Base-by-base conservation (phyloP, 1,284 basidiomycete species). In the Xerocomus amazonicus region DNA sequence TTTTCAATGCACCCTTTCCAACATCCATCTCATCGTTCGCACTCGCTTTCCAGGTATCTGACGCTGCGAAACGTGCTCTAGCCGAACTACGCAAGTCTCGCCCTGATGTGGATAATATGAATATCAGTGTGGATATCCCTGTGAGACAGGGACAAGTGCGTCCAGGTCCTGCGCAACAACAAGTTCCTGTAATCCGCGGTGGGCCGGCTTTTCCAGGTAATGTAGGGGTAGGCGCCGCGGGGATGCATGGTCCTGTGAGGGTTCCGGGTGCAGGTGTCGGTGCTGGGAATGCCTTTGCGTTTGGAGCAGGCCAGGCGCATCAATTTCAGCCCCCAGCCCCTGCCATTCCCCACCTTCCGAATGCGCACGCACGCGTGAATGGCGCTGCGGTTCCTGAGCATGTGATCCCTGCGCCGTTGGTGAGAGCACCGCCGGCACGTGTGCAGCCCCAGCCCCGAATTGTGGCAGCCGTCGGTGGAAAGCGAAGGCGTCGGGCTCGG, bases 1-100 rank as follows among this genome's bases (percentile, higher is more conserved):
- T 71, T 50, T n/a, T 7, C 12, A 4, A n/a, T 37, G 23, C 9
- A 9, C 2, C 28, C 4, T 19, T 37, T 26, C 28, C 13, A 9
- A 7, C 23, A 9, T 40, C 9, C 27, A 36, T 26, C 16, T 14
- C 16, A 29, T 35, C 8, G n/a, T 45, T 43, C 36, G 42, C 39
- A 28, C 9, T 17, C 37, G 43, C 26, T 3, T 28, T 7, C 16
- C 53, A 90, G 87, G 83, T 90, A n/a, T 74, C 78, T 33, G 77
- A 72, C 41, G 90, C 90, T 0, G 80, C 81, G 14, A 79, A 87
- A 59, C 75, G 71, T 43, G 87, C 87, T 0, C 66, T 82, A 26
- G 77, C 77, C 31, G 75, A 84, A n/a, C 78, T 78, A 60, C 79
- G 75, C 55, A 66, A 65, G 16, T 66, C 73, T 1, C 73, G 84